Base-by-base conservation (phyloP, 129 eudicot species). In the Flaveria trinervia region DNA sequence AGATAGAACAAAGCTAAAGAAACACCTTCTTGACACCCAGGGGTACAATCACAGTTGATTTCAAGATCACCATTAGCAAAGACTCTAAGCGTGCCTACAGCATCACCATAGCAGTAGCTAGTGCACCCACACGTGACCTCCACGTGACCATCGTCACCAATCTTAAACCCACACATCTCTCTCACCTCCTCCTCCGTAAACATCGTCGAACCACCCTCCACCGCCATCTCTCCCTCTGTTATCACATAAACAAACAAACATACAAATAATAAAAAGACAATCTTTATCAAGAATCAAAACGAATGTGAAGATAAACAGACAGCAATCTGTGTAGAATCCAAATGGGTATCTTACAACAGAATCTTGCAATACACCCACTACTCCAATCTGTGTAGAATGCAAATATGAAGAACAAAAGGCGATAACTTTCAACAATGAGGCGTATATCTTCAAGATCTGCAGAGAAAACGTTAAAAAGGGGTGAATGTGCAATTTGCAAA, bases 111-210 rank as follows among this genome's bases (percentile, higher is more conserved):
- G 8, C 90, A 83, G 62, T 82, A 83, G 81, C 96, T 90, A 13
- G 96, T 90, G 67, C 96, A 90, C 23, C 93, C 96, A 74, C 96
- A 88, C 86, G 85, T 90, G 86, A 90, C 90, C 68, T 84, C 90
- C 74, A 90, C 91, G 84, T 82, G 88, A 82, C 81, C 93, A 43
- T 78, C 87, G 22, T 70, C 84, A 52, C 79, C 52, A 18, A 65
- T 65, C 70, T 81, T 84, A 44, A 90, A 65, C 59, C 89, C 96
- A 62, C 82, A 64, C 51, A 90, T 88, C 77, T 88, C 96, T 46
- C 82, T 81, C 72, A 82, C 83, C 79, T 90, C 96, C n/a, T 84
- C 93, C 43, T 90, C 93, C 17, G 49, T 84, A 67, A 88, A 90
- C 91, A 90, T 75, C 68, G 66, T 2, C 17, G 68, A 69, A 30